phyloP scores from a whole-genome alignment of 2,329 filamentous ascomycete genomes.

The Drechslerella coelobrocha region DNA sequence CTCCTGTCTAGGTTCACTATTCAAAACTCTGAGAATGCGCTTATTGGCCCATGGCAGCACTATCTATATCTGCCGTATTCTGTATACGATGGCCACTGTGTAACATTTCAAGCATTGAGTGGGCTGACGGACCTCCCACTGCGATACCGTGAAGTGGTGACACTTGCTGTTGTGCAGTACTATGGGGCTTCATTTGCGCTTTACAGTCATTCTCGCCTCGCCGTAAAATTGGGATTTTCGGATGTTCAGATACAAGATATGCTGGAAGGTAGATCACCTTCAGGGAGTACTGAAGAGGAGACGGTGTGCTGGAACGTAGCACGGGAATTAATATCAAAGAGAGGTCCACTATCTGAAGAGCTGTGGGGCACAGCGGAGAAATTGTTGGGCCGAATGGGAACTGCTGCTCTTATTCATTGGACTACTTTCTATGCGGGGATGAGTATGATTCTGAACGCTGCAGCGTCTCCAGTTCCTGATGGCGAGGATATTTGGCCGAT shows the following conservation, averaged over 20 bases:
- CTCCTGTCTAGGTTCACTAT: too few relatives aligned
- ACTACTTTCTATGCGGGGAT: slow-evolving; percentile 12
- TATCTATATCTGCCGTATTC: slow-evolving; percentile 20
- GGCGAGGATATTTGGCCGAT: slow-evolving; percentile 22
- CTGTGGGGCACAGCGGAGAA: slow-evolving; percentile 19
- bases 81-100: not conserved
- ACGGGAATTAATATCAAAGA: slow-evolving; percentile 1
- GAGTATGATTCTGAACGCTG: slow-evolving; percentile 14
- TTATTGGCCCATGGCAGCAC: slow-evolving; percentile 1
- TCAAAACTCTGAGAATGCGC: too few relatives aligned
- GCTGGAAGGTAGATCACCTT: slow-evolving; percentile 1
- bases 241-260: slow-evolving; percentile 23
- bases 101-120: not conserved
- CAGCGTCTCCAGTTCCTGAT: not conserved
- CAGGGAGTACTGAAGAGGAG: slow-evolving; percentile 9
- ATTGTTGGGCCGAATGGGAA: slow-evolving; percentile 4
- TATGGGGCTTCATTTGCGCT: slow-evolving; percentile 16
- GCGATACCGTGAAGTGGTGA: slow-evolving; percentile 15
- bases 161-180: slow-evolving; percentile 13
- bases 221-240: not conserved
- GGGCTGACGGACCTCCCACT: not conserved
- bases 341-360: not conserved
- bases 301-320: slow-evolving; percentile 10
- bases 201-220: slow-evolving; percentile 18
- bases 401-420: slow-evolving; percentile 21